Base-by-base conservation (phyloP, 2,329 filamentous ascomycete species). In the Sphaerulina vaccinii region DNA sequence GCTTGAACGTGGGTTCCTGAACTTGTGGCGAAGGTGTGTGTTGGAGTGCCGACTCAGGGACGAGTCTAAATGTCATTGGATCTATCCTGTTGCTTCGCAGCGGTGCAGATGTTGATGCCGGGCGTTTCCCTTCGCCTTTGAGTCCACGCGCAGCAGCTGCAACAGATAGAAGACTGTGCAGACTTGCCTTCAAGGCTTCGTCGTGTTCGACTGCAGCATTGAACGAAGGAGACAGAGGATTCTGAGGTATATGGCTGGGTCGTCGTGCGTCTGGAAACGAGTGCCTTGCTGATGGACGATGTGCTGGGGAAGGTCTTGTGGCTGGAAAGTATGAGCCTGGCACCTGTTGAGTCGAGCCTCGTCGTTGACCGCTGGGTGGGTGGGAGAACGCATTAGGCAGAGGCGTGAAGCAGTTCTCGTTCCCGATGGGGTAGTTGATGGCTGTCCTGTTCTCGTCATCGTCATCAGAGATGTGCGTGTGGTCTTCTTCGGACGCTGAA, bases 81-180 rank as follows among this genome's bases (percentile, higher is more conserved):
- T 80, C 76, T 27, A 77, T 63, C 16, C 73, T 70, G 50, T 55
- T 65, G 23, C 59, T 64, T 29, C 56, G 63, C 27, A 39, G 55
- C 33, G 49, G 49, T 15, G 49, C 50, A 23, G 49, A 35, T 23
- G 46, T 55, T 29, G 66, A 65, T 47, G 45, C 42, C 38, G 70
- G 40, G 48, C 55, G 55, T 45, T 73, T 70, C n/a, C 48, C 22
- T n/a, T 68, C 67, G 21, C 70, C 64, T 58, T 93, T 96, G 13
- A 93, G 76, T 3, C 87, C 87, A 37, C 93, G 82, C 1, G 92
- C 93, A 0, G 92, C 93, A 2, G 91, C 90, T 0, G 90, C 92
- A 64, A 90, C 95, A n/a, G 92, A 96, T 10, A 99, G 81, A 10
- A 99, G 79, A 0, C 93, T 97, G 1, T 90, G 96, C n/a, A 99